Evolutionary conservation across 768 basidiomycete species (phyloP).

Genomic region (Suillus hirtellus): DNA sequence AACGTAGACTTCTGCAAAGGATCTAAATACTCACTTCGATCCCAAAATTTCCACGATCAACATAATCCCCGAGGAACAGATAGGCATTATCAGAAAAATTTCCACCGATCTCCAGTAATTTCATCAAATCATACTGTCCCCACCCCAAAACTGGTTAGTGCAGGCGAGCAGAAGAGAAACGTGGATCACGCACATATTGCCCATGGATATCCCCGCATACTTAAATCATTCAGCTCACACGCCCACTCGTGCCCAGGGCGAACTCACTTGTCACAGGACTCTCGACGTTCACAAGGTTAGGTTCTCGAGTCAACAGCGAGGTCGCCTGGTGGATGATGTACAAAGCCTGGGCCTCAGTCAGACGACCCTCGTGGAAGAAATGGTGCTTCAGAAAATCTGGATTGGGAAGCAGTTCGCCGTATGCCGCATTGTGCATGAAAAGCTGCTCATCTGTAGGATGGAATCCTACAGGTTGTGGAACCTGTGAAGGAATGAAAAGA

Average conservation of each 20-base stretch:
- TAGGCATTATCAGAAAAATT: conserved; percentile 81
- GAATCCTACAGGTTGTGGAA: conserved; percentile 63
- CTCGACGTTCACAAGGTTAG: conserved; percentile 82
- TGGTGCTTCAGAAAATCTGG: conserved; percentile 82
- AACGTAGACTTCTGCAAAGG: neutral
- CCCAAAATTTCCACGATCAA: conserved; percentile 94
- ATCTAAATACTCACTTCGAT: conserved; percentile 51
- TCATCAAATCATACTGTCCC: conserved; percentile 92
- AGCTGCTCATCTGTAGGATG: conserved; percentile 76
- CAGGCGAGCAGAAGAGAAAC: neutral
- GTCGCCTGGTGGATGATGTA: conserved; percentile 74
- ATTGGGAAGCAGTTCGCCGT: conserved; percentile 65
- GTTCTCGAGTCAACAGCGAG: conserved; percentile 68
- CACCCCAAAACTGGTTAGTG: conserved; percentile 7
- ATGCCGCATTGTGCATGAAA: conserved; percentile 48
- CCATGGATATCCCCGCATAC: conserved; percentile 98
- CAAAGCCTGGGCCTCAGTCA: conserved; percentile 84
- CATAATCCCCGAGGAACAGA: conserved; percentile 95
- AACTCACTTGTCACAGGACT: conserved; percentile 88
- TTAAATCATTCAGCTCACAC: conserved; percentile 32
- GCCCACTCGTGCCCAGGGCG: conserved; percentile 8
- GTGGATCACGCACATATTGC: conserved; percentile 72
- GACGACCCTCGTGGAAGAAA: conserved; percentile 82
- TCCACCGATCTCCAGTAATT: conserved; percentile 94
- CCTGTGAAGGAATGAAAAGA: conserved; percentile 43